Percentiles rank a stretch among this genome's conserved stretches.
These are phyloP conservation scores for Meira nashicola DNA, from an alignment of 1,284 basidiomycete species.

Conservation along the genomic window DNA sequence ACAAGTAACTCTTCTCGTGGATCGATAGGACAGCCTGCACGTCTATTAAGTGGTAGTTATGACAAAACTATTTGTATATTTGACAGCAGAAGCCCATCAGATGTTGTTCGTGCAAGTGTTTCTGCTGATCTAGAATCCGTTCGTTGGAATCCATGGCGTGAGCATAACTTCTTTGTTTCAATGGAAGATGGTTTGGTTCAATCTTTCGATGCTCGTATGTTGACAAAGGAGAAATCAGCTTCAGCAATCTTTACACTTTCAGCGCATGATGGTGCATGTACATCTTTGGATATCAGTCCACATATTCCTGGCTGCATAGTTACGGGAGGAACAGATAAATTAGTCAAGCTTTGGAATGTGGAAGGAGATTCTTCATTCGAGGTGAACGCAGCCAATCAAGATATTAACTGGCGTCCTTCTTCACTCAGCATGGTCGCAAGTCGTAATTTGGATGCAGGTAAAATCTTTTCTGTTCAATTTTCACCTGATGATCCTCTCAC, in stretches of 20 bases:
- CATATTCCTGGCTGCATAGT: slow-evolving; percentile 84
- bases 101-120: slow-evolving; percentile 58
- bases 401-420: background rate
- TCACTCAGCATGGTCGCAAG: slow-evolving; percentile 77
- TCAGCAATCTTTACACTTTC: slow-evolving; percentile 73
- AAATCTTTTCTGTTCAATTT: slow-evolving; percentile 84
- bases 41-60: slow-evolving; percentile 85
- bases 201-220: slow-evolving; percentile 80
- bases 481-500: slow-evolving; percentile 92
- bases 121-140: slow-evolving; percentile 50
- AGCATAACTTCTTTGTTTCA: slow-evolving; percentile 80
- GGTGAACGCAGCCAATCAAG: background rate
- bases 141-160: slow-evolving; percentile 92
- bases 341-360: slow-evolving; percentile 77
- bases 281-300: slow-evolving; percentile 83
- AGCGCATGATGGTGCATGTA: slow-evolving; percentile 92
- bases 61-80: slow-evolving; percentile 89
- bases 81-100: slow-evolving; percentile 77
- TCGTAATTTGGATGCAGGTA: slow-evolving; percentile 89
- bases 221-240: slow-evolving; percentile 55
- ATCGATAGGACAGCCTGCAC: slow-evolving; percentile 62
- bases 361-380: slow-evolving; percentile 59
- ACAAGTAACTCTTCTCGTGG: slow-evolving; percentile 56
- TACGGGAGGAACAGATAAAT: slow-evolving; percentile 87
- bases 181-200: slow-evolving; percentile 87